These are phyloP conservation scores for Microbotryum saponariae DNA, from an alignment of 1,284 basidiomycete species.

Conservation along the genomic window DNA sequence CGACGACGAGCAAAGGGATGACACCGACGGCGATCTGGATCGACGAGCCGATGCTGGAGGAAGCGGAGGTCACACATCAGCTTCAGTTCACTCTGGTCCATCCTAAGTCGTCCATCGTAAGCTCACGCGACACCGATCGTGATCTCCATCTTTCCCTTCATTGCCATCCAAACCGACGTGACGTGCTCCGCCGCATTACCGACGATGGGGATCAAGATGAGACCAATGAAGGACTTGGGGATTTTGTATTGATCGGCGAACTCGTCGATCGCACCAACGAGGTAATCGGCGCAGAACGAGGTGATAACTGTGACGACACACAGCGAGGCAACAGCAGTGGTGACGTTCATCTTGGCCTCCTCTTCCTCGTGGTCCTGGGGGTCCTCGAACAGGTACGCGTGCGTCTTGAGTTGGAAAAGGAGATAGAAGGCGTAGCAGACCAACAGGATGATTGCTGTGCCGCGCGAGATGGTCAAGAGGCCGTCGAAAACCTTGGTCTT, in stretches of 20 bases:
- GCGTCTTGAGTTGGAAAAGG: conserved; percentile 50
- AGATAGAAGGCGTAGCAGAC: conserved; percentile 66
- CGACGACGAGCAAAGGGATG: conserved; percentile 70
- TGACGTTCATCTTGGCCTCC: conserved; percentile 58
- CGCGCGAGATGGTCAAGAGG: conserved; percentile 68
- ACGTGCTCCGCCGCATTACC: conserved; percentile 56
- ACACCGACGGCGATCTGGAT: conserved; percentile 79
- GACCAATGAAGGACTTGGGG: conserved; percentile 68
- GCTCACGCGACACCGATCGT: conserved; percentile 40
- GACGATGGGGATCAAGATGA: conserved; percentile 50
- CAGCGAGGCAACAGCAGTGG: conserved; percentile 51
- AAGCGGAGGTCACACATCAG: conserved; percentile 34
- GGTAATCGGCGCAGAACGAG: conserved; percentile 69
- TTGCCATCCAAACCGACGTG: conserved; percentile 83
- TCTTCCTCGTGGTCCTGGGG: conserved; percentile 49
- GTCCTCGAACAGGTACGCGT: conserved; percentile 48
- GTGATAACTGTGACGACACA: conserved; percentile 64
- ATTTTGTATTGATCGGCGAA: conserved; percentile 70
- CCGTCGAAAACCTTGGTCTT: conserved; percentile 42
- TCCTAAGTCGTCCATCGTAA: too few relatives aligned
- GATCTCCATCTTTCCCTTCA: conserved; percentile 65
- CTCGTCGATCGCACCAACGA: conserved; percentile 84
- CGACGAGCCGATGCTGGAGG: neutral
- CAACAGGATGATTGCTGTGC: conserved; percentile 73
- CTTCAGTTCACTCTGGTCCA: too few relatives aligned